Evolutionary conservation across 2,329 filamentous ascomycete species (phyloP), one percentile per base, ranked within the genome.

Genomic region (Aspergillus novoparasiticus): DNA sequence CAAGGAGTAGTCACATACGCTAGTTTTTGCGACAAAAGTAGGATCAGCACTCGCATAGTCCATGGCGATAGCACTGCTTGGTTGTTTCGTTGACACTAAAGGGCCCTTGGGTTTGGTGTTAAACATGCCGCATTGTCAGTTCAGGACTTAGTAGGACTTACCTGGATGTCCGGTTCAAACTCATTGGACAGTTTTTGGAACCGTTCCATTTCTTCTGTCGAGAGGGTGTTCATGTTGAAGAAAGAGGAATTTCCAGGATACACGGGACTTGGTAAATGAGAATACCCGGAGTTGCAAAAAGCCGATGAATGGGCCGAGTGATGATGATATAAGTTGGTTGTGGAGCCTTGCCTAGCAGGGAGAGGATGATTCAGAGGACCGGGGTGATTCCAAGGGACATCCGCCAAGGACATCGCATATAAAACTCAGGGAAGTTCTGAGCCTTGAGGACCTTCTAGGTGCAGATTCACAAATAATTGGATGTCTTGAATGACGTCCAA

Each of bases 31-130:
- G 57, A 94, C 89, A 76, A 92, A 96, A 66, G 92, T 83, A 6
- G 90, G 88, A 76, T 98, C 94, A 65, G 93, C 94, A 78, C 91
- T 90, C 65, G 93, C 91, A 81, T 97, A 98, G 77, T 97, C 92
- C 67, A 89, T 85, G 19, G 91, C 89, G 74, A 99, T 93, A 68
- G 85, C 87, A 69, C 88, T 86, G 78, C 90, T 96, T 58, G 91
- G 87, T 73, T 88, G 87, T 79, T 91, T 92, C 65, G 90, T 85
- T 71, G 93, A 91, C 68, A 98, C 90, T 57, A 94, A 84, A 65
- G 92, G 91, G 61, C 93, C 93, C 94, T 97, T 67, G 28, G 28
- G n/a, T 26, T 41, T 46, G n/a, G 45, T 61, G 70, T 77, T 66
- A 78, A 71, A 59, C 55, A 64, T 30, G 34, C 28, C 46, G 54